These are phyloP conservation scores for Lithospermum erythrorhizon DNA, from an alignment of 257 asterid species.

Conservation along the genomic window DNA sequence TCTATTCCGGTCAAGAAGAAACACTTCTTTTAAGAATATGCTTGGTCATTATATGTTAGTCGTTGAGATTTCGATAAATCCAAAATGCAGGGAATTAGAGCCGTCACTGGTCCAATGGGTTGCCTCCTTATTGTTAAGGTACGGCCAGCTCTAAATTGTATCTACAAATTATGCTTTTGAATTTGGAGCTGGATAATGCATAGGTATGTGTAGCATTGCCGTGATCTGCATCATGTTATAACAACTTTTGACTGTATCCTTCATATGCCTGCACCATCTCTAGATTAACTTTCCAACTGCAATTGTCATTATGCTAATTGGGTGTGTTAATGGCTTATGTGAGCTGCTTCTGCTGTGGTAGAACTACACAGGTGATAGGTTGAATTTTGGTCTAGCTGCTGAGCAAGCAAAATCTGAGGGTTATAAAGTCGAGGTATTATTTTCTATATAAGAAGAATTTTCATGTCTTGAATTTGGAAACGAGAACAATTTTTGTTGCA, in stretches of 20 bases:
- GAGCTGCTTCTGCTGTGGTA: slow-evolving; percentile 15
- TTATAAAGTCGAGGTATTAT: slow-evolving; percentile 76
- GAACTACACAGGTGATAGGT: slow-evolving; percentile 95
- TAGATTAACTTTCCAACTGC: too few species aligned
- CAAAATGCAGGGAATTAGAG: slow-evolving; percentile 69
- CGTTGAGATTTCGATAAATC: slow-evolving; percentile 11
- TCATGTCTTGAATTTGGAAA: neutral
- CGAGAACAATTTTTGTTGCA: neutral
- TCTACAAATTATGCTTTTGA: neutral
- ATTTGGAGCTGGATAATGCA: neutral
- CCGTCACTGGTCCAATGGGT: slow-evolving; percentile 88
- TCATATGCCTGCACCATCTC: neutral
- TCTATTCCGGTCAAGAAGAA: slow-evolving; percentile 8
- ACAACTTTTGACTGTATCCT: neutral
- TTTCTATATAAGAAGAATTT: slow-evolving; percentile 2
- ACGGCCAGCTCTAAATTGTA: slow-evolving; percentile 7
- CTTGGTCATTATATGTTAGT: slow-evolving; percentile 8
- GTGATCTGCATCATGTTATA: neutral
- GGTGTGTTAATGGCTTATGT: neutral
- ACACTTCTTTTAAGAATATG: slow-evolving; percentile 4
- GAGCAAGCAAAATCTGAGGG: slow-evolving; percentile 99
- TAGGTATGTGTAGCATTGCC: neutral
- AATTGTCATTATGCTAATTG: neutral
- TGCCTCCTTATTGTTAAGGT: slow-evolving; percentile 95
- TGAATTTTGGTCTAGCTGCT: slow-evolving; percentile 96